Evolutionary conservation across 2,329 filamentous ascomycete genomes (phyloP).

Genomic region (Lachnellula subtilissima): DNA sequence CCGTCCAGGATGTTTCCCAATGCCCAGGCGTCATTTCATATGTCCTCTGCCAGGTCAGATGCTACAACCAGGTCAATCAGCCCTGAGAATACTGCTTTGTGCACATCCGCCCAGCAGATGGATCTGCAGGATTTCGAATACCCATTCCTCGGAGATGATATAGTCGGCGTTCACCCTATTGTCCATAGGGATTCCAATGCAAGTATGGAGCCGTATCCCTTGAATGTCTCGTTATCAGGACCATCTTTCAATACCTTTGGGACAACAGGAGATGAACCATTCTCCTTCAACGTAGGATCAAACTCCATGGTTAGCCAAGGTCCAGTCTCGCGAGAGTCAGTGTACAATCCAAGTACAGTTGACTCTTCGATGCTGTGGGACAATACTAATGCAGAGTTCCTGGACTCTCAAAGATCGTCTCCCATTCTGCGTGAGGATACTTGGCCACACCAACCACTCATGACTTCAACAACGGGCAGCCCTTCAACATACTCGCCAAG

Average conservation of each 20-base stretch:
- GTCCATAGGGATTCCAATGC: slow-evolving; percentile 23
- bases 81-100: slow-evolving; percentile 26
- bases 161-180: slow-evolving; percentile 16
- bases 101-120: slow-evolving; percentile 26
- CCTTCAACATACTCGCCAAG: slow-evolving; percentile 28
- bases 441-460: slow-evolving; percentile 19
- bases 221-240: slow-evolving; percentile 19
- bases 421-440: slow-evolving; percentile 24
- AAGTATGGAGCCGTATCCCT: slow-evolving; percentile 14
- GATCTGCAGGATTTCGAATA: slow-evolving; percentile 28
- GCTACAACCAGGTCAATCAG: slow-evolving; percentile 29
- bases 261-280: slow-evolving; percentile 20
- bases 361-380: slow-evolving; percentile 27
- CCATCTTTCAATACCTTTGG: slow-evolving; percentile 22
- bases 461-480: slow-evolving; percentile 22
- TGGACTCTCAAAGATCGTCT: slow-evolving; percentile 28
- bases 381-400: slow-evolving; percentile 14
- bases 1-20: slow-evolving; percentile 26
- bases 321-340: slow-evolving; percentile 21
- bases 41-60: slow-evolving; percentile 30
- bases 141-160: slow-evolving; percentile 26
- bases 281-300: slow-evolving; percentile 17
- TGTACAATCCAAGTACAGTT: slow-evolving; percentile 19
- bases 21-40: slow-evolving; percentile 29
- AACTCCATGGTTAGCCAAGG: slow-evolving; percentile 16